Evolutionary conservation across 2,329 filamentous ascomycete species (phyloP).

Genomic region (Diaporthe citrichinensis): DNA sequence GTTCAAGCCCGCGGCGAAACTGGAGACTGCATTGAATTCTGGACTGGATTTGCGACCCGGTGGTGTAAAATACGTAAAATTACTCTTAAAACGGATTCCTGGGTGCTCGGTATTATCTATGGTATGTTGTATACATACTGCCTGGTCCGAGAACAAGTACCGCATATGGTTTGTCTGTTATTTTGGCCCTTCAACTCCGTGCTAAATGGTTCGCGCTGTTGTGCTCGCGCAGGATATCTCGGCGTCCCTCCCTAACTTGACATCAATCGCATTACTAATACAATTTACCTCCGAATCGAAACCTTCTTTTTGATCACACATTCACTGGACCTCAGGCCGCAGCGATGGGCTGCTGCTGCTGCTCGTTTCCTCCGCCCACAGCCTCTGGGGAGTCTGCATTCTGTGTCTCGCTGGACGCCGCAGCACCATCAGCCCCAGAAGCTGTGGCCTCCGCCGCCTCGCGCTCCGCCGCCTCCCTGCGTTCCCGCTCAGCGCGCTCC

Average conservation of each 20-base stretch:
- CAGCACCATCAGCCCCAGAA: slow-evolving; percentile 40
- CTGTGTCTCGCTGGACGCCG: slow-evolving; percentile 18
- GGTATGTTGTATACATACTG: background rate
- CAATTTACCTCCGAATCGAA: slow-evolving; percentile 9
- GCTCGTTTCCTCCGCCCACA: background rate
- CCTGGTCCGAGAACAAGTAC: background rate
- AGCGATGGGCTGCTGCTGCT: slow-evolving; percentile 35
- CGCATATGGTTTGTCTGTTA: background rate
- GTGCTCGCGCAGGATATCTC: slow-evolving; percentile 39
- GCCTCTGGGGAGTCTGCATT: background rate
- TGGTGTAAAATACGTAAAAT: background rate
- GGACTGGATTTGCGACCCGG: too few relatives aligned
- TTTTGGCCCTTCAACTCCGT: slow-evolving; percentile 35
- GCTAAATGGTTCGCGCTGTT: slow-evolving; percentile 31
- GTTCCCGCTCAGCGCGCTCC: slow-evolving; percentile 55
- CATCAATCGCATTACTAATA: slow-evolving; percentile 24
- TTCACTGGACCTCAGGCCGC: background rate
- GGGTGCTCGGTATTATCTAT: slow-evolving; percentile 9
- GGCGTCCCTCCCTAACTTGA: background rate
- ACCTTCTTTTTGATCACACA: too few relatives aligned
- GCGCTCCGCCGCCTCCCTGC: slow-evolving; percentile 48
- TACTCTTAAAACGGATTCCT: background rate
- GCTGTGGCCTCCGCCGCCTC: slow-evolving; percentile 47
- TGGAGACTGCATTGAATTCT: background rate
- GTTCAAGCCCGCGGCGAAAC: background rate